phyloP scores from a whole-genome alignment of 305 asterid genomes.

The Fraxinus ornus region DNA sequence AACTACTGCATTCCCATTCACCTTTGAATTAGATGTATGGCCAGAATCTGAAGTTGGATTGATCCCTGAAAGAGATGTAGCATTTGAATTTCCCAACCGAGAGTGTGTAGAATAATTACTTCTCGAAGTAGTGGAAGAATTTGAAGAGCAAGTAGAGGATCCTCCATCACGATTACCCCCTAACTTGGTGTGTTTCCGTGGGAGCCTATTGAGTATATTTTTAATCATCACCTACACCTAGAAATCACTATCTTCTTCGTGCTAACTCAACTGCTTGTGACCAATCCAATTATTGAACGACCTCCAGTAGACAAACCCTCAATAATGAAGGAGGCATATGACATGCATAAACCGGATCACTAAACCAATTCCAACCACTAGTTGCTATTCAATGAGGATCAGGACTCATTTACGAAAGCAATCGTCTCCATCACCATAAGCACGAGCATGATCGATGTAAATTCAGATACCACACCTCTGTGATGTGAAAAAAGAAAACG shows the following conservation, averaged over 20 bases:
- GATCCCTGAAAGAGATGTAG: conserved; percentile 38
- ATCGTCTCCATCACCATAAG: conserved; percentile 30
- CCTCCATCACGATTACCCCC: conserved; percentile 81
- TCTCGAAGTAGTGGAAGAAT: conserved; percentile 56
- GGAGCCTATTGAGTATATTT: conserved; percentile 85
- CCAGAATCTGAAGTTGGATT: conserved; percentile 40
- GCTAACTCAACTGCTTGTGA: conserved; percentile 19
- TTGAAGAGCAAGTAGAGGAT: conserved; percentile 49
- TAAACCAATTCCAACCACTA: conserved; percentile 25
- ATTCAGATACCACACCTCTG: background rate
- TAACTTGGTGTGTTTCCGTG: conserved; percentile 74
- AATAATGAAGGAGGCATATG: conserved; percentile 15
- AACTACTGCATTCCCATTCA: conserved; percentile 49
- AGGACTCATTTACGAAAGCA: conserved; percentile 21
- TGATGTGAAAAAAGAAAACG: background rate
- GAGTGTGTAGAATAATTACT: conserved; percentile 39
- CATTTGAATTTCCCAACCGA: conserved; percentile 44
- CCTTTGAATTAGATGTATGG: conserved; percentile 37
- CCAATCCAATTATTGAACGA: conserved; percentile 18
- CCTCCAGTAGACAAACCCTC: conserved; percentile 5
- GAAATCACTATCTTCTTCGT: conserved; percentile 34
- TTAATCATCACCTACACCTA: conserved; percentile 63
- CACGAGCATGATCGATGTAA: conserved; percentile 23
- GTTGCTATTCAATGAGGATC: conserved; percentile 26
- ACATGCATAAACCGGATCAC: conserved; percentile 22